Evolutionary conservation across 305 asterid species (phyloP), one percentile per base, ranked within the genome.

Genomic region (Fraxinus floribunda): DNA sequence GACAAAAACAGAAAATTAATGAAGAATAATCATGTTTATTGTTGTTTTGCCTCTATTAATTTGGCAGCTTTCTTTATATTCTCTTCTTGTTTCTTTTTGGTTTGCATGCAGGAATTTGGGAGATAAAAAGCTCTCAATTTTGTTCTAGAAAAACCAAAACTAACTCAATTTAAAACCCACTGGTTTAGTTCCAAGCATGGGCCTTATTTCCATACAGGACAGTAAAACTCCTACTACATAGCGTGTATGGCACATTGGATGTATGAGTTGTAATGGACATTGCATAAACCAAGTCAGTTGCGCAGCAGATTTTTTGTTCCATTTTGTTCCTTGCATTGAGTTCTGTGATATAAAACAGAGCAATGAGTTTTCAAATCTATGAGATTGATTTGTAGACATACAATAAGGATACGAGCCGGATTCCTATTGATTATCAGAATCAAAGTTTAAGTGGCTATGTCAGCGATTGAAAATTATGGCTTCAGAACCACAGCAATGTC

Each of bases 221-320:
- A 41, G 15, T 41, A 41, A 41, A 9, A 41, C 49, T 35, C 15
- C 49, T 1, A 41, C 49, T 9, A 9, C 15, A 41, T 41, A 9
- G 15, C 0, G 3, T 41, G 15, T 41, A 41, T 41, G 49, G 49
- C 49, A 41, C 15, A 9, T 8, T 41, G 49, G 49, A 41, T 41
- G 86, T 95, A 93, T 86, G 89, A 90, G 49, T 41, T 41, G 0
- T 41, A 41, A 41, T 9, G 15, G 49, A 41, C 49, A 41, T 9
- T 41, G 49, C 3, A 39, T 8, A 39, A 39, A 39, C 49, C 11
- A 39, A 39, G 49, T 39, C 49, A 39, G 3, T 39, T 7, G 49
- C 49, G 49, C 49, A 39, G 49, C 49, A 39, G 2, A 9, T 1
- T 39, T 8, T 8, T 39, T 8, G 13, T 39, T 39, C 49, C 13